Evolutionary conservation across 345 rosid genomes (phyloP).

Genomic region (Eucalyptus cloeziana): DNA sequence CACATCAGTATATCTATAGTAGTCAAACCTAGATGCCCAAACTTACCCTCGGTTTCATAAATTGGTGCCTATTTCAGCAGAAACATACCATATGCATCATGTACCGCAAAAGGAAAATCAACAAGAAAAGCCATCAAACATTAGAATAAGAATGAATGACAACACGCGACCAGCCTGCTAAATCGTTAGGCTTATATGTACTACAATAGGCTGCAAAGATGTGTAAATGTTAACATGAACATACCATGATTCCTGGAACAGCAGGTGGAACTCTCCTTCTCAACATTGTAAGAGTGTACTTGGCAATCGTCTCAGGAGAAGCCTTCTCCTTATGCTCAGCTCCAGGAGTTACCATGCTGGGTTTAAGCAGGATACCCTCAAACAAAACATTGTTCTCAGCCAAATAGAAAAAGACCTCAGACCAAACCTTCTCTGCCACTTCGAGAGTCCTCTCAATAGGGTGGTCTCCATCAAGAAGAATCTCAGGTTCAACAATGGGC

Average conservation of each 20-base stretch:
- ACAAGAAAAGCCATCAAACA: neutral
- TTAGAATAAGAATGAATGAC: neutral
- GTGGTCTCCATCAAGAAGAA: slow-evolving; percentile 96
- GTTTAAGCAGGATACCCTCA: slow-evolving; percentile 92
- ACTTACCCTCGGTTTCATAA: neutral
- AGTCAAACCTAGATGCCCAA: neutral
- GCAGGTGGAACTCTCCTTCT: slow-evolving; percentile 93
- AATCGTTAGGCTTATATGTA: neutral
- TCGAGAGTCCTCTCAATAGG: slow-evolving; percentile 86
- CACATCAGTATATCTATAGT: neutral
- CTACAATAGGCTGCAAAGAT: neutral
- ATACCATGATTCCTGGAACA: slow-evolving; percentile 95
- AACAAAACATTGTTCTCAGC: slow-evolving; percentile 82
- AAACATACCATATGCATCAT: neutral
- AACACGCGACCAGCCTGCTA: neutral
- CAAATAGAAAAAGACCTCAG: slow-evolving; percentile 90
- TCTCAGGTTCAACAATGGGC: slow-evolving; percentile 97
- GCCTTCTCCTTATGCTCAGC: slow-evolving; percentile 94
- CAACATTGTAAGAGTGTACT: slow-evolving; percentile 87
- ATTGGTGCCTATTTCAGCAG: neutral
- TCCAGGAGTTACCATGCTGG: slow-evolving; percentile 99
- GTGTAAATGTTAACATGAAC: neutral
- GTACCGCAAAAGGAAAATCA: neutral
- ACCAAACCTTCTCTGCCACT: slow-evolving; percentile 99
- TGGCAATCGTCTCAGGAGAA: slow-evolving; percentile 80